phyloP scores from a whole-genome alignment of 768 basidiomycete genomes.

The Galerina marginata region DNA sequence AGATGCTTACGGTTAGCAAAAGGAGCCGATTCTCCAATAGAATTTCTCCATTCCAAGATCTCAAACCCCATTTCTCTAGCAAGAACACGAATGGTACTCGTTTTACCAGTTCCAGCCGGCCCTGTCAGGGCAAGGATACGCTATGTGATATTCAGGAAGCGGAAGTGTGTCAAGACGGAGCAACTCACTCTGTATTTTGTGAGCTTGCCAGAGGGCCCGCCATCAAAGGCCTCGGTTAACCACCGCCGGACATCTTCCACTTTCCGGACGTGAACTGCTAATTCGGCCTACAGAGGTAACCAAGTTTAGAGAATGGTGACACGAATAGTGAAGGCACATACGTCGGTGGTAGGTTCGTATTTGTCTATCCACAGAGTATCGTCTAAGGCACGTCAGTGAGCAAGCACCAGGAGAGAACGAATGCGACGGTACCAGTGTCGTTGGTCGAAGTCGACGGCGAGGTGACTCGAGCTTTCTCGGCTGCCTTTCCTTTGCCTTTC shows the following conservation, averaged over 20 bases:
- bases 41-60: constrained; percentile 85
- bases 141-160: constrained; percentile 43
- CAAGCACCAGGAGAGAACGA: neutral
- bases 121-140: constrained; percentile 87
- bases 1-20: constrained; percentile 20
- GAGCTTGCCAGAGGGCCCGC: constrained; percentile 65
- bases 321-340: constrained; percentile 24
- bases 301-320: neutral
- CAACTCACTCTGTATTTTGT: constrained; percentile 74
- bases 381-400: constrained; percentile 6
- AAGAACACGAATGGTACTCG: constrained; percentile 79
- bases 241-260: constrained; percentile 79
- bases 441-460: neutral
- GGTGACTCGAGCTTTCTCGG: constrained; percentile 11
- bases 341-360: constrained; percentile 66
- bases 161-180: neutral
- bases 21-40: constrained; percentile 52
- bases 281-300: constrained; percentile 53
- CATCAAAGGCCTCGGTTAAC: constrained; percentile 75
- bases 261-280: constrained; percentile 82
- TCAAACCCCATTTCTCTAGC: constrained; percentile 77
- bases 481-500: constrained; percentile 35
- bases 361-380: constrained; percentile 55
- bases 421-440: constrained; percentile 9
- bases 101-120: constrained; percentile 91